Conservation (phyloP, 2,329 filamentous ascomycete species). For the Talaromyces sp. region DNA sequence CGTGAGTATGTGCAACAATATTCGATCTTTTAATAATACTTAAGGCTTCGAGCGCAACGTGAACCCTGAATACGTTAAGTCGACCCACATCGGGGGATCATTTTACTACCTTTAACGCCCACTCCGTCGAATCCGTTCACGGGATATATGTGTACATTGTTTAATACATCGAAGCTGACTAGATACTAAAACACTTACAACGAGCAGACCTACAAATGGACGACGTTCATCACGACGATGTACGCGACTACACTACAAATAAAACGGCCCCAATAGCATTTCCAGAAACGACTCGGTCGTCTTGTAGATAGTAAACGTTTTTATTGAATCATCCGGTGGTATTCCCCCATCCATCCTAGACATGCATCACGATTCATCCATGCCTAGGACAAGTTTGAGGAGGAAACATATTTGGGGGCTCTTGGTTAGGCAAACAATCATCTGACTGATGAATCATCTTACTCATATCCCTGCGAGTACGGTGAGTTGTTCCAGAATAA, state of each 20-base stretch:
- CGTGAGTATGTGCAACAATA: neutral
- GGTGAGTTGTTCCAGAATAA: neutral
- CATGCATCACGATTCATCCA: neutral
- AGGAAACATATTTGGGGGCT: neutral
- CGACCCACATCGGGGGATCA: neutral
- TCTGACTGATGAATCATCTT: neutral
- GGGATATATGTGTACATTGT: neutral
- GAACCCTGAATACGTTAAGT: neutral
- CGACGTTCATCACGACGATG: neutral
- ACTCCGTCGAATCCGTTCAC: neutral
- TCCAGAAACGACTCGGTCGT: neutral
- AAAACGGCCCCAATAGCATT: neutral
- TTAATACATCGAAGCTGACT: neutral
- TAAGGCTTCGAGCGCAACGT: neutral
- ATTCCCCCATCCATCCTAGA: neutral
- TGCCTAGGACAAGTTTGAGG: neutral
- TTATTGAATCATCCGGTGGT: neutral
- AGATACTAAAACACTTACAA: neutral
- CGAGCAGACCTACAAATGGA: neutral
- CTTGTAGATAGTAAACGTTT: neutral
- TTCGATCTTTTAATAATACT: neutral
- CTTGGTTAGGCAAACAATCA: neutral
- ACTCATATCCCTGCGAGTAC: neutral
- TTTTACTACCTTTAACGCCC: neutral
- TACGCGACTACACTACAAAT: neutral